Evolutionary conservation across 441 rosid species (phyloP).

Genomic region (Populus hybrid): DNA sequence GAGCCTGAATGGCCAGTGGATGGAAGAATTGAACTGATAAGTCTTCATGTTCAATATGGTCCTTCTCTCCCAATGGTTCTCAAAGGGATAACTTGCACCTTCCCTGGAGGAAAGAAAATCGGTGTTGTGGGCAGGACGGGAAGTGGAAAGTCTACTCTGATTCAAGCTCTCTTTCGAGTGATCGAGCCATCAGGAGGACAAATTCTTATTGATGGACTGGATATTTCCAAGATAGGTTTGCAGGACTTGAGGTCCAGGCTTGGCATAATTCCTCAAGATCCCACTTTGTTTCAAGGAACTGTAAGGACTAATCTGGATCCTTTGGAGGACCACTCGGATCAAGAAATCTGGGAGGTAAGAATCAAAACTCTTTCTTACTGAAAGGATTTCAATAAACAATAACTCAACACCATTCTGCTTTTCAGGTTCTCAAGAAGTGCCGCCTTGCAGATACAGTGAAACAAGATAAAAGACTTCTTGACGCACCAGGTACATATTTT

Average conservation of each 20-base stretch:
- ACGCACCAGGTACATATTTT: constrained; percentile 45
- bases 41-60: constrained; percentile 47
- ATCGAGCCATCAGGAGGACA: constrained; percentile 54
- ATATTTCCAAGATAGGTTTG: constrained; percentile 52
- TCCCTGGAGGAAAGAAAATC: constrained; percentile 57
- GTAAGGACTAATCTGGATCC: constrained; percentile 68
- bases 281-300: constrained; percentile 57
- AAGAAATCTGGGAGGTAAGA: constrained; percentile 66
- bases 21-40: constrained; percentile 44
- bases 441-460: constrained; percentile 44
- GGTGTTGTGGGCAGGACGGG: constrained; percentile 76
- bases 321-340: constrained; percentile 45
- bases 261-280: constrained; percentile 72
- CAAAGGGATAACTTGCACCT: constrained; percentile 53
- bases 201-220: constrained; percentile 51
- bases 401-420: not conserved
- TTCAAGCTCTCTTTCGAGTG: constrained; percentile 65
- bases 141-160: constrained; percentile 72
- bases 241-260: constrained; percentile 61
- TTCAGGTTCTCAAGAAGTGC: constrained; percentile 56
- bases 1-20: constrained; percentile 47
- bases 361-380: not conserved
- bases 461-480: constrained; percentile 58
- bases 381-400: not conserved
- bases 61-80: constrained; percentile 62